phyloP scores from a whole-genome alignment of 2,329 filamentous ascomycete species.

The Triangularia verruculosa region DNA sequence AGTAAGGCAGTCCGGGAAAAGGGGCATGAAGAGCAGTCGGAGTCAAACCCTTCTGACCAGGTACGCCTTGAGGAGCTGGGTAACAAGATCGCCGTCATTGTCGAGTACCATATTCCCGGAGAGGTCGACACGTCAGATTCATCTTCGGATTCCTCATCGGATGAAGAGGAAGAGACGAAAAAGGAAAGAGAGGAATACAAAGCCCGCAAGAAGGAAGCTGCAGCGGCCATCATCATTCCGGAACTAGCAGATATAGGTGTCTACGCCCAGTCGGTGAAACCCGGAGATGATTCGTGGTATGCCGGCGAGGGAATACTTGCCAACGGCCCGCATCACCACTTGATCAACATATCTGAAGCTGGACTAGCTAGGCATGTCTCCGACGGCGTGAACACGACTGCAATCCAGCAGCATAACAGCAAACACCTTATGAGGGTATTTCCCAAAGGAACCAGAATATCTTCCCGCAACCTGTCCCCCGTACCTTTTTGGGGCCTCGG shows the following conservation, averaged over 20 bases:
- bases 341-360: constrained; percentile 67
- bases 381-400: constrained; percentile 32
- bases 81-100: constrained; percentile 63
- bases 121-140: constrained; percentile 41
- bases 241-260: constrained; percentile 65
- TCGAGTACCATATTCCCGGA: constrained; percentile 61
- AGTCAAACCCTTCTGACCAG: constrained; percentile 43
- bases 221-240: constrained; percentile 51
- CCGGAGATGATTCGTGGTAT: constrained; percentile 64
- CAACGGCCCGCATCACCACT: constrained; percentile 61
- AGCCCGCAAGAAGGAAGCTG: constrained; percentile 48
- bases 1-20: constrained; percentile 55
- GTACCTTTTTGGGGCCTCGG: constrained; percentile 65
- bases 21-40: constrained; percentile 52
- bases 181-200: constrained; percentile 54
- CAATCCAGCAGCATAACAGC: constrained; percentile 60
- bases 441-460: constrained; percentile 67
- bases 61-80: constrained; percentile 58
- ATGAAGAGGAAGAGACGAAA: constrained; percentile 36
- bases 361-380: constrained; percentile 50
- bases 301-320: constrained; percentile 39
- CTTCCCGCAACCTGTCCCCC: constrained; percentile 61
- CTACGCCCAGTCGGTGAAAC: constrained; percentile 69
- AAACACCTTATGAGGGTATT: constrained; percentile 67
- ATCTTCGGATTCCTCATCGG: constrained; percentile 19